Conservation (phyloP, 805 yeast species). For the Lipomyces orientalis region DNA sequence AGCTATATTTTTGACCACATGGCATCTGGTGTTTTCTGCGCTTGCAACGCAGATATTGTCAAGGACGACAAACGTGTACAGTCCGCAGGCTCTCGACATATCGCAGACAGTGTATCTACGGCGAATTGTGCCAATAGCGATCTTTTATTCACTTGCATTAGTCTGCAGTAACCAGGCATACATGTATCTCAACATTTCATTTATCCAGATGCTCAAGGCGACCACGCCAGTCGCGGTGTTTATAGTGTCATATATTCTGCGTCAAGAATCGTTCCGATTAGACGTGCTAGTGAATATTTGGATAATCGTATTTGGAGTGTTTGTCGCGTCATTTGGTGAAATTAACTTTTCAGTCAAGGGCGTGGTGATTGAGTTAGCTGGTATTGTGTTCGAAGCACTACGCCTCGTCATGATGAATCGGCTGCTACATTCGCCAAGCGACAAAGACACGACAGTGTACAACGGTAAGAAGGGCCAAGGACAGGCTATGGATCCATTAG, state of each 20-base stretch:
- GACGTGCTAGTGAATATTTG: constrained; percentile 38
- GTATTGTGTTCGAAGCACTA: constrained; percentile 39
- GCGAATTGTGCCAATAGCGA: constrained; percentile 39
- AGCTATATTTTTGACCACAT: constrained; percentile 40
- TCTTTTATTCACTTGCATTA: constrained; percentile 39
- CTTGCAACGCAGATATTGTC: constrained; percentile 39
- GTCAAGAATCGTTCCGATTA: constrained; percentile 35
- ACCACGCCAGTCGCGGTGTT: constrained; percentile 41
- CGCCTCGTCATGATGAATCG: constrained; percentile 39
- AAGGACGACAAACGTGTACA: constrained; percentile 31
- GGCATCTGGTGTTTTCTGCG: constrained; percentile 40
- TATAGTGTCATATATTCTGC: constrained; percentile 36
- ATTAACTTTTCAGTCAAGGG: constrained; percentile 34
- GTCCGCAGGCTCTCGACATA: constrained; percentile 30
- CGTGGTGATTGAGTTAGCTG: constrained; percentile 34
- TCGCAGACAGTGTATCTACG: constrained; percentile 29
- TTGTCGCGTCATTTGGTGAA: constrained; percentile 41
- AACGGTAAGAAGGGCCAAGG: constrained; percentile 22
- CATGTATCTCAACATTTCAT: constrained; percentile 40
- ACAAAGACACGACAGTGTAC: constrained; percentile 16
- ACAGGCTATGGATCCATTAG: constrained; percentile 40
- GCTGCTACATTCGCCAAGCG: constrained; percentile 36
- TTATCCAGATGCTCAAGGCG: constrained; percentile 42
- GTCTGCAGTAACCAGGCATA: constrained; percentile 40
- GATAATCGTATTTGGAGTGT: constrained; percentile 39